phyloP scores from a whole-genome alignment of 2,329 filamentous ascomycete species.

The Penicillium sp. region DNA sequence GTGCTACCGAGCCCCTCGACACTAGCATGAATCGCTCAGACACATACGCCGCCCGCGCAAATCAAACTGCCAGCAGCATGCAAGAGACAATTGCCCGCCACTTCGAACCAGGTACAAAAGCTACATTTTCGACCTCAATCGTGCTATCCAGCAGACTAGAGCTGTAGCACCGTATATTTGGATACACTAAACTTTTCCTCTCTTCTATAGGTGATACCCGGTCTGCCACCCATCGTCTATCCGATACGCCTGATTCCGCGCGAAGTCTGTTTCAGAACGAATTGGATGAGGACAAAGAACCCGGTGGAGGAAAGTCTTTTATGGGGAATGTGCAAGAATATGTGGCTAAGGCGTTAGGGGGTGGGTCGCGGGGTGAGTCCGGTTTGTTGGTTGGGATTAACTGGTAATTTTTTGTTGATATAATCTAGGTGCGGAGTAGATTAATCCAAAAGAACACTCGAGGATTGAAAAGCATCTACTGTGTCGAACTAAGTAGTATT shows the following conservation, averaged over 20 bases:
- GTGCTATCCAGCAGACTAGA: background rate
- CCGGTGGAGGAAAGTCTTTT: constrained; percentile 8
- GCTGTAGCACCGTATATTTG: background rate
- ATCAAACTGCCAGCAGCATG: constrained; percentile 20
- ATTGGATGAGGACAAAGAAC: background rate
- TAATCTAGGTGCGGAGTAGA: too few relatives aligned
- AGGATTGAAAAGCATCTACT: too few relatives aligned
- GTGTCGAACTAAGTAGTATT: too few relatives aligned
- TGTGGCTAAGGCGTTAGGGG: constrained; percentile 28
- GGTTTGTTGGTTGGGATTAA: too few relatives aligned
- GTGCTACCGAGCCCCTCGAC: constrained; percentile 17
- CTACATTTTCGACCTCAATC: too few relatives aligned
- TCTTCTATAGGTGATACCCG: constrained; percentile 18
- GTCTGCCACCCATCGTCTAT: constrained; percentile 15
- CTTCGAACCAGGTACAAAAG: constrained; percentile 22
- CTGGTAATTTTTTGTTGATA: too few relatives aligned
- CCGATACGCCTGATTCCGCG: constrained; percentile 16
- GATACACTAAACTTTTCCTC: background rate
- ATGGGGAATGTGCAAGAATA: constrained; percentile 21
- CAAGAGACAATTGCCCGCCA: constrained; percentile 17
- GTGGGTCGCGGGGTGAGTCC: constrained; percentile 21
- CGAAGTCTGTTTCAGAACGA: constrained; percentile 4
- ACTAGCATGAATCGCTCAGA: constrained; percentile 15
- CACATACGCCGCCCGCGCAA: constrained; percentile 6
- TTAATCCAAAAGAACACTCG: too few relatives aligned